Percentiles rank a stretch among this genome's conserved stretches.
These are phyloP conservation scores for Fusarium chlamydosporum DNA, from an alignment of 2,329 filamentous ascomycete genomes.

Conservation along the genomic window DNA sequence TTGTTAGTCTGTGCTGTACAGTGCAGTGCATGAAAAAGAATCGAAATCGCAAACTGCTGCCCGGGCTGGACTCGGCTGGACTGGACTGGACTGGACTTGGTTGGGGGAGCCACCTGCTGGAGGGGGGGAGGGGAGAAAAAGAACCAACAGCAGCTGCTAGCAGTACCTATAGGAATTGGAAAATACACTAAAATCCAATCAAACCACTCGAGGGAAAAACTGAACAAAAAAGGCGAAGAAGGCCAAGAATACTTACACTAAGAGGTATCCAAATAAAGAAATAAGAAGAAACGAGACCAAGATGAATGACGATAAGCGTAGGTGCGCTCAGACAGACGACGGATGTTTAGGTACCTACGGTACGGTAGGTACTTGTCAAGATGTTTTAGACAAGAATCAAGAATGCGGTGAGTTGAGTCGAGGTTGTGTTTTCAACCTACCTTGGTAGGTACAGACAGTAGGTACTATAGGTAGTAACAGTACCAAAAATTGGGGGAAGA, in stretches of 20 bases:
- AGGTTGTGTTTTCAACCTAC: neutral
- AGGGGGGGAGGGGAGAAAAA: neutral
- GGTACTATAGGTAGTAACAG: neutral
- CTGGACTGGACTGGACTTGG: neutral
- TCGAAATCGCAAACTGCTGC: slow-evolving; percentile 30
- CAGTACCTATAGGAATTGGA: neutral
- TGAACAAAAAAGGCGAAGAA: slow-evolving; percentile 18
- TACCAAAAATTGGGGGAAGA: neutral
- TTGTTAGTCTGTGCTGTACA: slow-evolving; percentile 40
- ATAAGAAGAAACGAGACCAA: slow-evolving; percentile 7
- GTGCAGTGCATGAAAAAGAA: slow-evolving; percentile 24
- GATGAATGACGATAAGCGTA: slow-evolving; percentile 14
- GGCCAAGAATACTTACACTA: slow-evolving; percentile 11
- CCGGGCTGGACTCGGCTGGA: slow-evolving; percentile 7
- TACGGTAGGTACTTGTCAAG: slow-evolving; percentile 21
- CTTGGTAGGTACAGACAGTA: slow-evolving; percentile 5
- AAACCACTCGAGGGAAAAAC: neutral
- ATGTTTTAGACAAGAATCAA: slow-evolving; percentile 35
- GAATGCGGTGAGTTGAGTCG: slow-evolving; percentile 39
- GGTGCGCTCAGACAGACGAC: slow-evolving; percentile 23
- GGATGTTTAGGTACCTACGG: no score
- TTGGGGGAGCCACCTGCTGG: neutral
- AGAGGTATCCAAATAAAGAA: slow-evolving; percentile 9
- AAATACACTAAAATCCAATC: slow-evolving; percentile 12
- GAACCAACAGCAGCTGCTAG: neutral